Conservation (phyloP, 495 filamentous ascomycete species). For the Penicillium egyptiacum region DNA sequence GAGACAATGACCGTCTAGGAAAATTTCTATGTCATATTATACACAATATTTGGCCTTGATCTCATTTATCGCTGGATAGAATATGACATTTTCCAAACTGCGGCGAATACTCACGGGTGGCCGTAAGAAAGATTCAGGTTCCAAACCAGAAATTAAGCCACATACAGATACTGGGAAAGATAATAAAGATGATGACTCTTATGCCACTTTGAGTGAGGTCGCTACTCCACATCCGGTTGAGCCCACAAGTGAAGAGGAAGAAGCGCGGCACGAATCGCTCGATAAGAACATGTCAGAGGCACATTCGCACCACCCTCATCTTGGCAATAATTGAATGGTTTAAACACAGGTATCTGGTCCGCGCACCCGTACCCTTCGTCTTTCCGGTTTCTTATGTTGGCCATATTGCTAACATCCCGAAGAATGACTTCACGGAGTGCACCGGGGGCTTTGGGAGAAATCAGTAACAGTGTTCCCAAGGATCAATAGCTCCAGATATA, state of each 20-base stretch:
- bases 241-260: not conserved
- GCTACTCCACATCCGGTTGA: not conserved
- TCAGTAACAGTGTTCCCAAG: not conserved
- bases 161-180: not conserved
- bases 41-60: not conserved
- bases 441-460: not conserved
- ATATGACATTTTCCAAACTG: not conserved
- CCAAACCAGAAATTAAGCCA: not conserved
- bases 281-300: not conserved
- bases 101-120: slow-evolving; percentile 1
- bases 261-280: not conserved
- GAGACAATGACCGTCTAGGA: not conserved
- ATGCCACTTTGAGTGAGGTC: not conserved
- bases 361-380: no score
- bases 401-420: not conserved
- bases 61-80: not conserved
- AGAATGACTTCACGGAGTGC: not conserved
- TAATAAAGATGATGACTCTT: not conserved
- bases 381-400: not conserved
- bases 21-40: not conserved
- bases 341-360: not conserved
- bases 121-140: not conserved
- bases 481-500: not conserved
- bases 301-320: not conserved
- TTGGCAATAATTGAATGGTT: slow-evolving; percentile 1